Base-by-base conservation (phyloP, 1,139 yeast genomes). In the Candida sojae region DNA sequence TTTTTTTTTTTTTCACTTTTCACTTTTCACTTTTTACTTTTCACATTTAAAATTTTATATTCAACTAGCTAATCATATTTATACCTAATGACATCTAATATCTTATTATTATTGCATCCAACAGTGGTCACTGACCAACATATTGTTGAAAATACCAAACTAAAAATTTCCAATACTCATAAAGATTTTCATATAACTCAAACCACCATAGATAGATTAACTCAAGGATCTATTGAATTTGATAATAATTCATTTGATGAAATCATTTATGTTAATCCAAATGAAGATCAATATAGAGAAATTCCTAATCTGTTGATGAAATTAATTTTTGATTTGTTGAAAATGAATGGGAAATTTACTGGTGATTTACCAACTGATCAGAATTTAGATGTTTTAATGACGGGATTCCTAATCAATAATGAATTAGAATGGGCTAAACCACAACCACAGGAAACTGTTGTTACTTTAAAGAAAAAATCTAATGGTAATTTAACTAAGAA, bases 191-290 rank as follows among this genome's bases (percentile, higher is more conserved):
- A 39, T 1, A 38, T 56, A 10, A 53, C 54, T 12, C 91, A 85
- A 61, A 87, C 84, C 56, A 79, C 89, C 46, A 79, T 88, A 43
- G 93, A 88, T 62, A 75, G 95, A 50, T 79, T 89, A 37, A 81
- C 87, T 35, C 77, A 72, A 39, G 78, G 76, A 6, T 79, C 78
- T 12, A 83, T 84, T n/a, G 66, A 64, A 39, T 68, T 87, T 41
- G 70, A 71, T 1, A 57, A 64, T 2, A 64, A 66, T 21, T 58
- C 70, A 38, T 88, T 74, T 66, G 72, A 77, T 47, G 64, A 70
- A 44, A 79, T 89, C 36, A 64, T 74, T 47, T 84, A 84, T 55
- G 63, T 85, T 45, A 80, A 91, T 40, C 92, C 91, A 5, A 77
- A 75, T 56, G 67, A 63, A 8, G 65, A 64, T 44, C 71, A 73